phyloP scores from a whole-genome alignment of 2,329 filamentous ascomycete species.

The Endoconidiophora polonica region DNA sequence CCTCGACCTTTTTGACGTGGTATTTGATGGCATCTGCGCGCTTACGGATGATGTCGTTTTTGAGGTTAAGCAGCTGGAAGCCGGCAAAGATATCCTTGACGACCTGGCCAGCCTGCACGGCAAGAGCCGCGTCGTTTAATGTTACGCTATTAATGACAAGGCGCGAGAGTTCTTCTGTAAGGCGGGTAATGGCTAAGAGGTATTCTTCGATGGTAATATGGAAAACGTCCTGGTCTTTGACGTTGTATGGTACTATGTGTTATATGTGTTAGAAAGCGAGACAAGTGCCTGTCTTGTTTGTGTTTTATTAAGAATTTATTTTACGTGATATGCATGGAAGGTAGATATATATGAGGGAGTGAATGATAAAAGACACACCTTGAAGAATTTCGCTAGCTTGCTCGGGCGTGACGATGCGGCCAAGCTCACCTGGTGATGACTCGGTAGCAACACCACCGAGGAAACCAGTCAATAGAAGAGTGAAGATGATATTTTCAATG shows the following conservation, averaged over 20 bases:
- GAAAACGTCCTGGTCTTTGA: conserved; percentile 79
- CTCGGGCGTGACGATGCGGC: conserved; percentile 67
- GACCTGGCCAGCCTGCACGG: conserved; percentile 75
- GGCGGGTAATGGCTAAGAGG: conserved; percentile 67
- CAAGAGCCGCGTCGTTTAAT: conserved; percentile 70
- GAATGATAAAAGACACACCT: conserved; percentile 28
- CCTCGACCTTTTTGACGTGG: conserved; percentile 92
- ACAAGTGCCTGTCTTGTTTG: background rate
- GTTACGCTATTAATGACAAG: conserved; percentile 92
- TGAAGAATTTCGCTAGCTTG: conserved; percentile 65
- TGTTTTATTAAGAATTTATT: no score
- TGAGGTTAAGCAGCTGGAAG: conserved; percentile 93
- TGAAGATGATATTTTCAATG: conserved; percentile 59
- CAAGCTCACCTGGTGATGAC: conserved; percentile 35
- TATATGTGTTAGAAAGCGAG: background rate
- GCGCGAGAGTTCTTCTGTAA: conserved; percentile 80
- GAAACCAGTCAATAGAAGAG: conserved; percentile 48
- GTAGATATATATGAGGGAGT: background rate
- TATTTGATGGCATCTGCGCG: conserved; percentile 92
- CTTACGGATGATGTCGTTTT: conserved; percentile 82
- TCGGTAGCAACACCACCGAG: conserved; percentile 53
- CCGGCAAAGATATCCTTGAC: conserved; percentile 91
- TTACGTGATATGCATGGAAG: no score
- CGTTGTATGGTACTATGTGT: conserved; percentile 62
- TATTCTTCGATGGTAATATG: conserved; percentile 97